phyloP scores from a whole-genome alignment of 164 flowering plant species.

The Vitis amurensis region DNA sequence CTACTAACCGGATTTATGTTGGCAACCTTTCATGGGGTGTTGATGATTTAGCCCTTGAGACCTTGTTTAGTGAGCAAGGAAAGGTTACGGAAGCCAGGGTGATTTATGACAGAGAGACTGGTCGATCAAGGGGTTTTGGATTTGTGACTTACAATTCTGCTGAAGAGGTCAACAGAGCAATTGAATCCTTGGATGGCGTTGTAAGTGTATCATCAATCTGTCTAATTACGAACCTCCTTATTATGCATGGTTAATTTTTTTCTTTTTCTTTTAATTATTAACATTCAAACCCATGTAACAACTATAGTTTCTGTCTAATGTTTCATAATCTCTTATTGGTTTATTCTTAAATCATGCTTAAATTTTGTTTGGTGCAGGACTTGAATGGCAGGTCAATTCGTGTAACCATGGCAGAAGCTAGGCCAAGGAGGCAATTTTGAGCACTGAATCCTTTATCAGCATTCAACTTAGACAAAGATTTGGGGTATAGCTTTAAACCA shows the following conservation, averaged over 20 bases:
- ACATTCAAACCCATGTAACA: too few relatives aligned
- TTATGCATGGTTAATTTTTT: neutral
- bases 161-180: slow-evolving; percentile 73
- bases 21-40: slow-evolving; percentile 96
- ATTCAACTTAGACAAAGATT: neutral
- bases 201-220: slow-evolving; percentile 47
- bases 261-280: neutral
- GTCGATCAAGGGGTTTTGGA: slow-evolving; percentile 95
- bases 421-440: slow-evolving; percentile 74
- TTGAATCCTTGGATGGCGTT: slow-evolving; percentile 67
- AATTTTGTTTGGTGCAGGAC: slow-evolving; percentile 49
- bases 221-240: too few relatives aligned
- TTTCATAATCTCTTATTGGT: neutral
- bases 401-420: slow-evolving; percentile 77
- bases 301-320: neutral
- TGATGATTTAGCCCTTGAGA: slow-evolving; percentile 73
- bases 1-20: slow-evolving; percentile 52
- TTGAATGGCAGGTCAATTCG: slow-evolving; percentile 77
- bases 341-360: neutral
- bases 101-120: slow-evolving; percentile 83
- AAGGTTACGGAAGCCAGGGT: slow-evolving; percentile 83
- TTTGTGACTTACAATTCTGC: slow-evolving; percentile 78
- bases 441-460: neutral
- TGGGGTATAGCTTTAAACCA: slow-evolving; percentile 10
- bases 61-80: slow-evolving; percentile 82